A percentile compares a stretch with the other conserved stretches of the same genome.
phyloP scores from a whole-genome alignment of 2,329 filamentous ascomycete species.

The Rhynchosporium graminicola region DNA sequence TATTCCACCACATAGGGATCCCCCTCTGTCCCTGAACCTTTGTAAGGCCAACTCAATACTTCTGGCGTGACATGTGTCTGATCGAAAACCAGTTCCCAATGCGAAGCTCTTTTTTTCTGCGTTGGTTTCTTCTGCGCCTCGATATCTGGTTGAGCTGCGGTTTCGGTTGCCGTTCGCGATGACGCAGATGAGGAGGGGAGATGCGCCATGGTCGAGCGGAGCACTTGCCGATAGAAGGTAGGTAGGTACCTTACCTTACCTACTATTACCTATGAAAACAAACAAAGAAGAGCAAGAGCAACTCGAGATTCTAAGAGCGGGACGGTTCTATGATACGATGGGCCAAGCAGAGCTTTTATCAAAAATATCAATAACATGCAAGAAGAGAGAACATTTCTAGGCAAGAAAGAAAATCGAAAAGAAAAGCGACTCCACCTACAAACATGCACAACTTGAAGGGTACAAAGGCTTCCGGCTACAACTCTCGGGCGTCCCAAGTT shows the following conservation, averaged over 20 bases:
- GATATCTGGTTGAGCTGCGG: constrained; percentile 22
- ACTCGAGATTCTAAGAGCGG: neutral
- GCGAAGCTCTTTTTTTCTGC: constrained; percentile 25
- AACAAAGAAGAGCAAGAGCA: neutral
- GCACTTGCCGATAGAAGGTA: neutral
- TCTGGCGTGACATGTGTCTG: constrained; percentile 49
- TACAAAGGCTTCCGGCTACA: neutral
- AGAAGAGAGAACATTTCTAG: neutral
- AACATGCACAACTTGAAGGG: constrained; percentile 5
- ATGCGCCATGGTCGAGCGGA: constrained; percentile 15
- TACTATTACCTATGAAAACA: too few species aligned
- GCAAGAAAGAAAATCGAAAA: neutral
- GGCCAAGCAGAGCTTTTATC: neutral
- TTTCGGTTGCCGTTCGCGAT: constrained; percentile 20
- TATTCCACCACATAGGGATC: constrained; percentile 48
- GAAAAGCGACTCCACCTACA: neutral
- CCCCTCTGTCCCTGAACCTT: constrained; percentile 44
- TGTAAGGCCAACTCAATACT: constrained; percentile 45
- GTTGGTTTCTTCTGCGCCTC: constrained; percentile 28
- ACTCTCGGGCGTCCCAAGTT: neutral
- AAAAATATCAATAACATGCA: neutral
- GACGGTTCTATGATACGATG: neutral
- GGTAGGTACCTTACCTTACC: neutral
- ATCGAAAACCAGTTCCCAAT: constrained; percentile 47
- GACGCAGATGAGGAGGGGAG: constrained; percentile 22